Conservation (phyloP, 2,329 filamentous ascomycete species). For the Pseudocercospora vitis region DNA sequence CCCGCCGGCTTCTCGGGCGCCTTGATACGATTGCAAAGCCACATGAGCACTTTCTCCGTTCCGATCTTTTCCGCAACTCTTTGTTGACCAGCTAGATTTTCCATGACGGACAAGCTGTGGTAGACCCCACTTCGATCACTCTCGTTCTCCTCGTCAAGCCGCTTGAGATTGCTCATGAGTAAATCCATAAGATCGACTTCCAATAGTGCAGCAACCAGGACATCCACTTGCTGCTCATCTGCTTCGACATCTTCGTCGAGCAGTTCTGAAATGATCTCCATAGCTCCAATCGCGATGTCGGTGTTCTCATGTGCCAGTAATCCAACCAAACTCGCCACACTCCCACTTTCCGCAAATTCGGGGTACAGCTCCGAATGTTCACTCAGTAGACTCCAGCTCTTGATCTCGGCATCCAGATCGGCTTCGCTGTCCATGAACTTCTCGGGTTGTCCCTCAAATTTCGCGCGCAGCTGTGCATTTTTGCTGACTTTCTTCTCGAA, state of each 20-base stretch:
- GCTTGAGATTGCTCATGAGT: constrained; percentile 72
- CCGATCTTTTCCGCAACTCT: constrained; percentile 71
- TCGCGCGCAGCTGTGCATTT: constrained; percentile 85
- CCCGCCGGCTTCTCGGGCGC: constrained; percentile 65
- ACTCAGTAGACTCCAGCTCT: constrained; percentile 78
- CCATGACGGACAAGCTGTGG: constrained; percentile 75
- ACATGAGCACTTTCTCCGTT: constrained; percentile 68
- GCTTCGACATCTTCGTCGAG: constrained; percentile 90
- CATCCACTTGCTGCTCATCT: constrained; percentile 76
- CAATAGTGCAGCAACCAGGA: constrained; percentile 63
- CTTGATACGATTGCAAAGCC: constrained; percentile 75
- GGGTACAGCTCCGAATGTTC: constrained; percentile 82
- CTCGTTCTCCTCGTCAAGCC: constrained; percentile 72
- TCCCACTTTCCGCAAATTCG: constrained; percentile 71
- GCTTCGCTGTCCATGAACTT: constrained; percentile 85
- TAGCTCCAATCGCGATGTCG: constrained; percentile 87
- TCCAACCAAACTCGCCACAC: constrained; percentile 71
- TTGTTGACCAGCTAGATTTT: constrained; percentile 76
- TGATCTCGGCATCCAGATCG: constrained; percentile 85
- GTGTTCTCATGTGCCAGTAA: constrained; percentile 93
- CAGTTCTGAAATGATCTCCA: constrained; percentile 86
- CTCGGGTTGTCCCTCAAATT: constrained; percentile 74
- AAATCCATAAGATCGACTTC: constrained; percentile 71
- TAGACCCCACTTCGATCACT: constrained; percentile 84
- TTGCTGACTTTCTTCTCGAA: constrained; percentile 90